These are phyloP conservation scores for Podaxis sp. DNA, from an alignment of 768 basidiomycete genomes.

Conservation along the genomic window DNA sequence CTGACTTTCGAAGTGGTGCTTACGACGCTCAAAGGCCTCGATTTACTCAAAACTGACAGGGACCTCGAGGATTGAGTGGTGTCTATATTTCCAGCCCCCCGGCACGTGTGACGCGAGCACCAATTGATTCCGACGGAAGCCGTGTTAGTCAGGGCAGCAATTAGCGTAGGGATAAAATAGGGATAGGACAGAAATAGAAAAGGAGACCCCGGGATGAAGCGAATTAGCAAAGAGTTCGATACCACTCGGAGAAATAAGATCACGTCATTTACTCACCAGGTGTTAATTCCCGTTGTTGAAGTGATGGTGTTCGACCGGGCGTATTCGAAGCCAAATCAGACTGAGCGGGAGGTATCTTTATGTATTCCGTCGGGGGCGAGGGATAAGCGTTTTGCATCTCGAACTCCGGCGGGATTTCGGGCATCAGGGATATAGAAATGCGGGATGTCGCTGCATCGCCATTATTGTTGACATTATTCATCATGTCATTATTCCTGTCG, in stretches of 20 bases:
- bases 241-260: background rate
- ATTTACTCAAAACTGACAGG: background rate
- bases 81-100: background rate
- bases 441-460: background rate
- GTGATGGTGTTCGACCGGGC: background rate
- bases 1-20: background rate
- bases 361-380: slow-evolving; percentile 14
- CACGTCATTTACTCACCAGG: slow-evolving; percentile 10
- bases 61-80: background rate
- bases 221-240: background rate
- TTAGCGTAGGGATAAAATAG: background rate
- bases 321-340: background rate
- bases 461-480: background rate
- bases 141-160: background rate
- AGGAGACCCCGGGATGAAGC: background rate
- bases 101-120: no score
- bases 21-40: background rate
- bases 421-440: background rate
- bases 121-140: background rate
- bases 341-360: background rate
- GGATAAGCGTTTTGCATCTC: slow-evolving; percentile 8
- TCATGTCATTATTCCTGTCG: background rate
- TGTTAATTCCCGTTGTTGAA: slow-evolving; percentile 12
- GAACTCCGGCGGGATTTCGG: background rate
- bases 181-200: background rate